A percentile compares a stretch with the other conserved stretches of the same genome.
These are phyloP conservation scores for Funneliformis caledonium DNA, from an alignment of 371 early-diverging fungal species.

Conservation along the genomic window DNA sequence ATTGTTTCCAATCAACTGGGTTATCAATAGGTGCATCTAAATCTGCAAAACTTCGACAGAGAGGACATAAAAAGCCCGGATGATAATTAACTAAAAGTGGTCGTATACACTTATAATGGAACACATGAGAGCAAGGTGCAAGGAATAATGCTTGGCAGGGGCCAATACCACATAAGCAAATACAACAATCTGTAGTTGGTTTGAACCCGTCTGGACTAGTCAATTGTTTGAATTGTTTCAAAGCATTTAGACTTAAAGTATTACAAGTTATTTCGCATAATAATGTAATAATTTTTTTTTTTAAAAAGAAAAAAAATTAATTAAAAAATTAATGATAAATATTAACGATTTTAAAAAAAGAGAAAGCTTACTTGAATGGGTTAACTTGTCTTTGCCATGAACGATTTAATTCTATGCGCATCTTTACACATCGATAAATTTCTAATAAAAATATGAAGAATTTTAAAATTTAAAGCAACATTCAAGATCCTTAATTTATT, in stretches of 20 bases:
- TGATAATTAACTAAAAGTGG: slow-evolving; percentile 49
- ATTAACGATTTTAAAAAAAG: not conserved
- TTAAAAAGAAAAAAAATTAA: not conserved
- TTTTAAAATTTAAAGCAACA: not conserved
- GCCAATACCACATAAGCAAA: slow-evolving; percentile 88
- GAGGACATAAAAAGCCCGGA: slow-evolving; percentile 90
- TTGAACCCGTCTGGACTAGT: slow-evolving; percentile 45
- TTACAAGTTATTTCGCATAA: not conserved
- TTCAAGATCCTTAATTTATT: slow-evolving; percentile 2
- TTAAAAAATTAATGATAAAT: not conserved
- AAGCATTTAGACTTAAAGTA: slow-evolving; percentile 44
- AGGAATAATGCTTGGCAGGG: slow-evolving; percentile 94
- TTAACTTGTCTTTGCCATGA: slow-evolving; percentile 66
- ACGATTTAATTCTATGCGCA: slow-evolving; percentile 79
- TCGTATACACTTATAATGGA: slow-evolving; percentile 93
- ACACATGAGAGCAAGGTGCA: slow-evolving; percentile 94
- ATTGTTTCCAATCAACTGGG: slow-evolving; percentile 36
- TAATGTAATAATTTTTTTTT: not conserved
- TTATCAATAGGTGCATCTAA: slow-evolving; percentile 82
- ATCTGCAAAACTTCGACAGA: slow-evolving; percentile 94
- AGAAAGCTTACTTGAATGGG: slow-evolving; percentile 53
- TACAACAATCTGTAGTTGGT: slow-evolving; percentile 84
- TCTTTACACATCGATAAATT: slow-evolving; percentile 79
- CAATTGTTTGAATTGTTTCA: slow-evolving; percentile 45
- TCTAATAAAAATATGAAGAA: slow-evolving; percentile 46